Conservation (phyloP, 495 filamentous ascomycete genomes). For the Neurospora sp. region DNA sequence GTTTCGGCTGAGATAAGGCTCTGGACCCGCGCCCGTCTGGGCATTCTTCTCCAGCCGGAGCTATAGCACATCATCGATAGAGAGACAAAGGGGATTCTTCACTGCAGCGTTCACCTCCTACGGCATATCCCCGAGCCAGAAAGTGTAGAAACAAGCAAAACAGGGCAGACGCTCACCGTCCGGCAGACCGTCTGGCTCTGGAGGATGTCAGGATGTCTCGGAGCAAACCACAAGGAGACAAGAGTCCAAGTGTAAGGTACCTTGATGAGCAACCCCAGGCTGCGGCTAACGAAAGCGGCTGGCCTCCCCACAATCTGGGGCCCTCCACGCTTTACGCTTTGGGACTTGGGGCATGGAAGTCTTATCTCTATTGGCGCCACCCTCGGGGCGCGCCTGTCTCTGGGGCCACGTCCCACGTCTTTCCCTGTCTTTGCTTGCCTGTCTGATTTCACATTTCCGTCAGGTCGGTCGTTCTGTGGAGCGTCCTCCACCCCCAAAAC, state of each 20-base stretch:
- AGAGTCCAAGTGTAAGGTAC: not conserved
- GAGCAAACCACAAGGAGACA: not conserved
- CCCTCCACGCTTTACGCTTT: constrained; percentile 12
- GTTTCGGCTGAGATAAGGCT: not conserved
- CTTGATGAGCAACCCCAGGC: not conserved
- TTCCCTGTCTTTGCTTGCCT: not conserved
- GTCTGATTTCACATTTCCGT: not conserved
- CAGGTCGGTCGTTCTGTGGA: not conserved
- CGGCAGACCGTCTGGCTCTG: not conserved
- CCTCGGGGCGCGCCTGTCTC: constrained; percentile 10
- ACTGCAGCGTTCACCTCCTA: not conserved
- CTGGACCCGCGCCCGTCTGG: not conserved
- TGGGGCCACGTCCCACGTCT: constrained; percentile 9
- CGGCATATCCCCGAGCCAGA: not conserved
- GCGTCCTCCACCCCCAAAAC: not conserved
- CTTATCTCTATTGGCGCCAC: constrained; percentile 21
- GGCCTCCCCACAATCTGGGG: constrained; percentile 7
- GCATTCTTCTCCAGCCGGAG: not conserved
- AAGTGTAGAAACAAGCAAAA: not conserved
- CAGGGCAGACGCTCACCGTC: not conserved
- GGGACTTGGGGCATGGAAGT: not conserved
- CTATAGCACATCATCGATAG: not conserved
- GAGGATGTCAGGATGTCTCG: not conserved
- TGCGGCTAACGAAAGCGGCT: not conserved
- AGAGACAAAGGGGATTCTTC: not conserved